Conservation (phyloP, 1,284 basidiomycete species). For the Earliella scabrosa region DNA sequence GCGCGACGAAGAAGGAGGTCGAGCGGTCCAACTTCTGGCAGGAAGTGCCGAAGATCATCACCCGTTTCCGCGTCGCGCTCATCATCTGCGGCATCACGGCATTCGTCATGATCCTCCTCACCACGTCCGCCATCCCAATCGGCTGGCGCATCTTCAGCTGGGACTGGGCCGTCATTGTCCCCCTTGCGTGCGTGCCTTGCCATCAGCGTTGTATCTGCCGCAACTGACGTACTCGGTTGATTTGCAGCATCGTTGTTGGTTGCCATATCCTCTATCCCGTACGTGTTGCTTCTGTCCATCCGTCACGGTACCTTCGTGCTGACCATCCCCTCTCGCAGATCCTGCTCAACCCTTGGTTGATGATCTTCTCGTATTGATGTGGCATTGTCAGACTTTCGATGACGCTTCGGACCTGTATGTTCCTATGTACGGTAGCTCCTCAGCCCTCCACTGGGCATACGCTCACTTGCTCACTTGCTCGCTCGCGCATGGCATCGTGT, state of each 20-base stretch:
- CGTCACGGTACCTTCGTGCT: background rate
- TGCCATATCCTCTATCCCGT: conserved; percentile 76
- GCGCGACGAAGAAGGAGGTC: conserved; percentile 80
- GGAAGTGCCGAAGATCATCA: conserved; percentile 82
- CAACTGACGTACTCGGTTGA: background rate
- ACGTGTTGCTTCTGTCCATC: conserved; percentile 29
- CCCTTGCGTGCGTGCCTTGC: conserved; percentile 54
- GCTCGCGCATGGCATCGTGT: background rate
- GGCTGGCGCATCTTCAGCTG: conserved; percentile 65
- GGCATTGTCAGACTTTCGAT: too few species aligned
- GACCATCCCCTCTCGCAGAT: conserved; percentile 46
- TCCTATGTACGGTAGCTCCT: background rate
- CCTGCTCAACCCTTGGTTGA: conserved; percentile 76
- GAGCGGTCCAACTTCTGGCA: conserved; percentile 87
- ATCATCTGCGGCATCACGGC: conserved; percentile 52
- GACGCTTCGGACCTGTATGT: too few species aligned
- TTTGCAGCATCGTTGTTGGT: conserved; percentile 54
- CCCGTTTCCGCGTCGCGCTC: conserved; percentile 73
- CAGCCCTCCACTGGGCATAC: background rate
- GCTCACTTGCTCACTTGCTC: background rate
- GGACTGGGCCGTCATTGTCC: conserved; percentile 74
- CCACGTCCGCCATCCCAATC: conserved; percentile 53
- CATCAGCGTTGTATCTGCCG: too few species aligned
- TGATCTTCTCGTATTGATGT: conserved; percentile 62
- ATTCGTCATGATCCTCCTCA: conserved; percentile 57